These are phyloP conservation scores for Rhizophora mangle DNA, from an alignment of 345 rosid species.

Conservation along the genomic window DNA sequence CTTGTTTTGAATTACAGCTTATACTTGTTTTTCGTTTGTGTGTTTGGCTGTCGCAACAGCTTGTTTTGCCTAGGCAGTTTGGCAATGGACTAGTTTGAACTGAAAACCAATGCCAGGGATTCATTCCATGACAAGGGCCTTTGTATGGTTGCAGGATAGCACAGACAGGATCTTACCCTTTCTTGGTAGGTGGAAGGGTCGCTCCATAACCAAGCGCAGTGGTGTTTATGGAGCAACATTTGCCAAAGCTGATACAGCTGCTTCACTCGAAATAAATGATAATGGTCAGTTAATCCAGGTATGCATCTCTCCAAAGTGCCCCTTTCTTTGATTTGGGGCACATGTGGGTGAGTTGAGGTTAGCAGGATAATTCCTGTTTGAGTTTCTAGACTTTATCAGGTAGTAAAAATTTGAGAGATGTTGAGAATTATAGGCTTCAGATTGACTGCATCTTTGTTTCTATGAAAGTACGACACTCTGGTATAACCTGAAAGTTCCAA, in stretches of 20 bases:
- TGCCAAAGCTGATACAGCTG: conserved; percentile 58
- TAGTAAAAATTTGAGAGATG: neutral
- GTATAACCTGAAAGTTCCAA: no score
- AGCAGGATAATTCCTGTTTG: no score
- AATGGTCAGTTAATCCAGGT: conserved; percentile 70
- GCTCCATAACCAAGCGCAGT: conserved; percentile 70
- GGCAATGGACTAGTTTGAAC: conserved; percentile 2
- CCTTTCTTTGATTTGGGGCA: neutral
- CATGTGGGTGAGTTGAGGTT: no score
- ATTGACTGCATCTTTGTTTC: neutral
- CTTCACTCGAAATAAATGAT: conserved; percentile 62
- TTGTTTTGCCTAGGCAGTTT: neutral
- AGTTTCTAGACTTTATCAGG: no score
- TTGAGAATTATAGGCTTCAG: neutral
- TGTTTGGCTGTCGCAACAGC: no score
- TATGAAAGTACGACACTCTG: no score
- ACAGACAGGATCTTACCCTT: conserved; percentile 52
- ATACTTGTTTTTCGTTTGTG: no score
- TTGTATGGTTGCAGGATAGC: conserved; percentile 39
- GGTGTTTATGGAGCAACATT: conserved; percentile 90
- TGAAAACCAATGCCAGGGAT: neutral
- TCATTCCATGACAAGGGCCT: conserved; percentile 2
- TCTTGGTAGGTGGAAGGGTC: conserved; percentile 92
- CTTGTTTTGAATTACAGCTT: no score
- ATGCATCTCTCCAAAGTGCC: conserved; percentile 19